These are phyloP conservation scores for Hypomontagnella monticulosa DNA, from an alignment of 495 filamentous ascomycete genomes.

Conservation along the genomic window DNA sequence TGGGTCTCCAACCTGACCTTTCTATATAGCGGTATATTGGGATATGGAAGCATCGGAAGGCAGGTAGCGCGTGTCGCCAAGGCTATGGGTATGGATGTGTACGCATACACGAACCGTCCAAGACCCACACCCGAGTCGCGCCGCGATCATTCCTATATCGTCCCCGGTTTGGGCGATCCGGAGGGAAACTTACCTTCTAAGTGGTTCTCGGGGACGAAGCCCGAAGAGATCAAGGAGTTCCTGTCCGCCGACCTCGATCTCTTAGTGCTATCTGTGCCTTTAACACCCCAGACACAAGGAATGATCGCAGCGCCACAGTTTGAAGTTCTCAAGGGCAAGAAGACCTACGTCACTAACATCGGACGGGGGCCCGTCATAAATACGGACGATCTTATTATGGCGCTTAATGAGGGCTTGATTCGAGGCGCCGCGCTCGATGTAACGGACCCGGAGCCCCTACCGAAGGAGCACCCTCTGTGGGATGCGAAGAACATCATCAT, in stretches of 20 bases:
- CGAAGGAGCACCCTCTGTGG: constrained; percentile 75
- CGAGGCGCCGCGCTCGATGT: constrained; percentile 85
- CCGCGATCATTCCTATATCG: constrained; percentile 71
- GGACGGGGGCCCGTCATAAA: constrained; percentile 76
- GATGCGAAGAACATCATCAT: constrained; percentile 76
- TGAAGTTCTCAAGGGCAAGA: constrained; percentile 63
- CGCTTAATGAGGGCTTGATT: constrained; percentile 67
- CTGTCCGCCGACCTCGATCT: constrained; percentile 75
- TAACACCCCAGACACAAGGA: constrained; percentile 72
- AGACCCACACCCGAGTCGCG: constrained; percentile 63
- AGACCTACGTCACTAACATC: constrained; percentile 77
- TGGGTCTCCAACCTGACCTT: neutral
- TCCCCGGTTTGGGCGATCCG: constrained; percentile 79
- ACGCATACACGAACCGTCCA: constrained; percentile 80
- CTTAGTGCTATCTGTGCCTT: constrained; percentile 76
- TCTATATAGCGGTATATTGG: constrained; percentile 72
- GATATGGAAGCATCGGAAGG: constrained; percentile 85
- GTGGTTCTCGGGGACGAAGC: constrained; percentile 77
- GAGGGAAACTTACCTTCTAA: constrained; percentile 74
- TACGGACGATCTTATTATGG: constrained; percentile 71
- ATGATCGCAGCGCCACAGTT: constrained; percentile 74
- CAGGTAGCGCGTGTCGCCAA: constrained; percentile 75
- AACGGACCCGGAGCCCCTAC: constrained; percentile 85
- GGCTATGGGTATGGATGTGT: constrained; percentile 80
- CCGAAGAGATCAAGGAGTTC: constrained; percentile 70